Base-by-base conservation (phyloP, 495 filamentous ascomycete species). In the Emericellopsis terricola region DNA sequence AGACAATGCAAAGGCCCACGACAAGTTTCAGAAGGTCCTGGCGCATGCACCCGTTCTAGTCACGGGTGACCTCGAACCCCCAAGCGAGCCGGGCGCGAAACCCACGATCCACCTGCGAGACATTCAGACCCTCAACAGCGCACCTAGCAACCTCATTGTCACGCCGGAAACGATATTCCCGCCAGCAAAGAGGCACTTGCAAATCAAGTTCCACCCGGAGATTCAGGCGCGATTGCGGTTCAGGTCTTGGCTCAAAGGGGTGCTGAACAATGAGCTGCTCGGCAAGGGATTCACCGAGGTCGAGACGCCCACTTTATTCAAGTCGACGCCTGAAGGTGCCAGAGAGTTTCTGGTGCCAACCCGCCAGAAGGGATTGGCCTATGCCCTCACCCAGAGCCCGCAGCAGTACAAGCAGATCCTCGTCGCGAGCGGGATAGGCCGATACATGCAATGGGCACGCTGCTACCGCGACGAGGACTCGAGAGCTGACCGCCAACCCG, bases 401-500 rank as follows among this genome's bases (percentile, higher is more conserved):
- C 89, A 97, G 55, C 89, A 97, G 51, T 96, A 94, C 52, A 97
- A 97, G 53, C 89, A 97, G 56, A 87, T 96, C 28, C 65, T 97
- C 14, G 94, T 97, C 85, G 79, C 85, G 7, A 78, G 77, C 46
- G 86, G 87, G 0, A 66, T 96, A 13, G 51, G 60, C 4, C 66
- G 64, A 6, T 97, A 97, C 51, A 93, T 71, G 48, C 89, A 97
- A 52, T 80, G 96, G 53, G 89, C 91, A 2, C 75, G 71, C 39
- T 97, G 89, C 46, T 97, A 96, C 56, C 78, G 89, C 6, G 89
- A 97, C 49, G 89, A 97, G 51, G 89, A 94, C 59, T 58, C 87
- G 28, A 64, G 89, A 15, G 86, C 91, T 0, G 91, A 96, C 51
- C 65, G 89, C 39, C 89, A 97, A 49, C 89, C 89, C 3, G 89